A percentile compares a stretch with the other conserved stretches of the same genome.
Evolutionary conservation across 164 flowering plant species (phyloP).

Genomic region (Pachysandra terminalis): DNA sequence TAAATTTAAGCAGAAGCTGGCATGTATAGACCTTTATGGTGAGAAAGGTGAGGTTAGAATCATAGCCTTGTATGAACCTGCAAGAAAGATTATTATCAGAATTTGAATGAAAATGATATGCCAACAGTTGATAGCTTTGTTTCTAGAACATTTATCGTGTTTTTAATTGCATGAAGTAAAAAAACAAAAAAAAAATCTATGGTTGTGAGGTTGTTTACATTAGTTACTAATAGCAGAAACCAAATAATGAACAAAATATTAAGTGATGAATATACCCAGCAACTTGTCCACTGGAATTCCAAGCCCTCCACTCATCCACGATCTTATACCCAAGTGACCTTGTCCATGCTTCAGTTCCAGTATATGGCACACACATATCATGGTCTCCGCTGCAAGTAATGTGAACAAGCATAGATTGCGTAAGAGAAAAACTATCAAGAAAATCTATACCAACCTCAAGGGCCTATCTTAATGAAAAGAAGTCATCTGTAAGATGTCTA

Average conservation of each 20-base stretch:
- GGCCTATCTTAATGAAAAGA: no score
- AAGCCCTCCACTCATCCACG: constrained; percentile 86
- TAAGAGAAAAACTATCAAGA: background rate
- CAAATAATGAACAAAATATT: no score
- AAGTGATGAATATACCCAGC: constrained; percentile 72
- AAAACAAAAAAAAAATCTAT: no score
- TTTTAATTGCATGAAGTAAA: no score
- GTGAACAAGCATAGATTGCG: background rate
- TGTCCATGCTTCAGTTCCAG: constrained; percentile 92
- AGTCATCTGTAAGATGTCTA: no score
- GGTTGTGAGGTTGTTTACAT: no score
- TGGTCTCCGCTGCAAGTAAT: constrained; percentile 79
- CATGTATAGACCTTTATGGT: constrained; percentile 62
- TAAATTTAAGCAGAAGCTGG: background rate
- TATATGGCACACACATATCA: constrained; percentile 95
- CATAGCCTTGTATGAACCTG: constrained; percentile 84
- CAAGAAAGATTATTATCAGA: constrained; percentile 9
- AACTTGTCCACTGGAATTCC: constrained; percentile 64
- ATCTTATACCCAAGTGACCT: constrained; percentile 70
- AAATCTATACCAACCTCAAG: background rate
- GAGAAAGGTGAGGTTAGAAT: constrained; percentile 72
- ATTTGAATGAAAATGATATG: no score
- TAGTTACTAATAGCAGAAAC: no score
- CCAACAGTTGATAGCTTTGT: no score
- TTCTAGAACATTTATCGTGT: no score